phyloP scores from a whole-genome alignment of 441 rosid genomes.

The Erysimum cheiri region DNA sequence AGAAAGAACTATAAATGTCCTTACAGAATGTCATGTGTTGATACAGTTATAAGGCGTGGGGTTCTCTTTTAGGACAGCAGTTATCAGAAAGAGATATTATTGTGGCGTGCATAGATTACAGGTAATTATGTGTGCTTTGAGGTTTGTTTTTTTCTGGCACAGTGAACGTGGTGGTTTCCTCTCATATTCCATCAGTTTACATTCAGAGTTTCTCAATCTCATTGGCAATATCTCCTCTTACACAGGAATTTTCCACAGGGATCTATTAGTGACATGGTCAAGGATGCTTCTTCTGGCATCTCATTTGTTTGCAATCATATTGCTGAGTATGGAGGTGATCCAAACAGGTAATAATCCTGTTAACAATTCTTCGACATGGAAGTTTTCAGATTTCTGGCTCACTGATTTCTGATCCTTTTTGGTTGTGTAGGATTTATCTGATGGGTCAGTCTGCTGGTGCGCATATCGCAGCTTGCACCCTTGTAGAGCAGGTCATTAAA shows the following conservation, averaged over 20 bases:
- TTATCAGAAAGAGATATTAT: slow-evolving; percentile 87
- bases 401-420: background rate
- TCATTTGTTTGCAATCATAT: slow-evolving; percentile 84
- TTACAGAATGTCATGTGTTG: slow-evolving; percentile 39
- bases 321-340: slow-evolving; percentile 93
- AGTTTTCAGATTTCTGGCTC: slow-evolving; percentile 19
- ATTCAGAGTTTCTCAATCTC: slow-evolving; percentile 2
- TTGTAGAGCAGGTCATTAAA: slow-evolving; percentile 89
- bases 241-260: slow-evolving; percentile 97
- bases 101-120: slow-evolving; percentile 95
- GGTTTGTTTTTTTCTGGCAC: background rate
- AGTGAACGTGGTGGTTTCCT: slow-evolving; percentile 3
- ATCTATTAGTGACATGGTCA: slow-evolving; percentile 90
- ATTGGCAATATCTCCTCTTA: slow-evolving; percentile 31
- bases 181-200: slow-evolving; percentile 12
- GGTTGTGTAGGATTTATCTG: slow-evolving; percentile 67
- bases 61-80: slow-evolving; percentile 88
- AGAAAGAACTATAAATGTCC: slow-evolving; percentile 8
- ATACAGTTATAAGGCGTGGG: slow-evolving; percentile 91
- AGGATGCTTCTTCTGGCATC: slow-evolving; percentile 90
- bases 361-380: slow-evolving; percentile 7
- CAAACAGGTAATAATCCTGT: slow-evolving; percentile 59
- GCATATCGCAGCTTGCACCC: slow-evolving; percentile 89
- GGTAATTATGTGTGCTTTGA: slow-evolving; percentile 47
- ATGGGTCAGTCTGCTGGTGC: slow-evolving; percentile 99